A percentile compares a stretch with the other conserved stretches of the same genome.
Evolutionary conservation across 2,329 filamentous ascomycete genomes (phyloP).

Genomic region (Aspergillus niger): DNA sequence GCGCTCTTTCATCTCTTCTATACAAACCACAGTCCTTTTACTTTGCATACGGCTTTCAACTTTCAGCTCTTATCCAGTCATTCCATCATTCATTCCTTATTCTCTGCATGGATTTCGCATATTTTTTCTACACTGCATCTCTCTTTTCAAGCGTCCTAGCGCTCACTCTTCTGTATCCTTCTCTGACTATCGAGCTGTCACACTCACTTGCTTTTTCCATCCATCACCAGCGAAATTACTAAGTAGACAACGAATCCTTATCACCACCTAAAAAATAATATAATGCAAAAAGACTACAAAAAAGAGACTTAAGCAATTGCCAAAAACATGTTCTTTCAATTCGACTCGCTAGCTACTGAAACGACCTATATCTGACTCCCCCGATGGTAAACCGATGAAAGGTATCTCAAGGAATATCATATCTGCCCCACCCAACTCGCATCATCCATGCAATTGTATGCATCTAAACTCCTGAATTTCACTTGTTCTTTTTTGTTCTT

Average conservation of each 20-base stretch:
- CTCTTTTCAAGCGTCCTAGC: neutral
- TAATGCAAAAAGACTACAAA: neutral
- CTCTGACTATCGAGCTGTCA: neutral
- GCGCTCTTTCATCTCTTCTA: neutral
- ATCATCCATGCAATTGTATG: neutral
- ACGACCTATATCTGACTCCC: conserved; percentile 3
- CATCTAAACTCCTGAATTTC: neutral
- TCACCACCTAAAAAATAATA: neutral
- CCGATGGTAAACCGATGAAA: neutral
- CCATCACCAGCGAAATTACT: neutral
- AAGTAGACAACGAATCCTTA: neutral
- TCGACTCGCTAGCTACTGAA: conserved; percentile 6
- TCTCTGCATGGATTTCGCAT: neutral
- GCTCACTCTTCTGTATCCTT: neutral
- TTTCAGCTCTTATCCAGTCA: neutral
- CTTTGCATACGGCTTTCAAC: neutral
- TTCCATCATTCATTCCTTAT: neutral
- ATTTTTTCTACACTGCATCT: neutral
- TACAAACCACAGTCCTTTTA: neutral
- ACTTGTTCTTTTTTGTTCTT: neutral
- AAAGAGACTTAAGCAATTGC: neutral
- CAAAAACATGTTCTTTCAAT: neutral
- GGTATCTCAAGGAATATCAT: conserved; percentile 3
- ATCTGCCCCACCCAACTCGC: neutral
- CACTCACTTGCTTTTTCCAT: neutral